These are phyloP conservation scores for Neofusicoccum kwambonambiense DNA, from an alignment of 2,329 filamentous ascomycete species.

Conservation along the genomic window DNA sequence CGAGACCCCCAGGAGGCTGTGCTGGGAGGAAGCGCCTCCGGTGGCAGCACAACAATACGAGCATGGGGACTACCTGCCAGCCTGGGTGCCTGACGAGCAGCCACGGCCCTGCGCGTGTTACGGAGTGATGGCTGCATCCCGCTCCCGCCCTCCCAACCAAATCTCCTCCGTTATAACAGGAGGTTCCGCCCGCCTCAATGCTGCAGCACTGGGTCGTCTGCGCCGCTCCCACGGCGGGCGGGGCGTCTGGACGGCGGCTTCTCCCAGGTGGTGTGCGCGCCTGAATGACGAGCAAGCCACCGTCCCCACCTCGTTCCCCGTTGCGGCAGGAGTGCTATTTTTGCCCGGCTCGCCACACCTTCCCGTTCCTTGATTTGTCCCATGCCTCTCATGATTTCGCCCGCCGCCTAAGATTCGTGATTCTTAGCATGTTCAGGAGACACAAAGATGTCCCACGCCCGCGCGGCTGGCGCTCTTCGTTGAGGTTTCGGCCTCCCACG, in stretches of 20 bases:
- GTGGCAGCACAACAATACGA: background rate
- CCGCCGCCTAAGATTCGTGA: background rate
- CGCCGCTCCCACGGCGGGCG: constrained; percentile 1
- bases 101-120: background rate
- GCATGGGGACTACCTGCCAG: background rate
- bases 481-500: background rate
- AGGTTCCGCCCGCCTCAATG: background rate
- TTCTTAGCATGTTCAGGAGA: background rate
- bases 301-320: background rate
- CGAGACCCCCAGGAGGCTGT: background rate
- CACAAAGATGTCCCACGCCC: too few species aligned
- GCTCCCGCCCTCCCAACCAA: constrained; percentile 6
- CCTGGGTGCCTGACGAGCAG: constrained; percentile 2
- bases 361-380: background rate
- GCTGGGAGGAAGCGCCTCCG: background rate
- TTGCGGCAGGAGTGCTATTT: background rate
- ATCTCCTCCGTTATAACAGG: constrained; percentile 14
- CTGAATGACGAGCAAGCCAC: constrained; percentile 11
- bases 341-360: constrained; percentile 3
- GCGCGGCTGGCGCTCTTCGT: background rate
- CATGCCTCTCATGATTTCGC: constrained; percentile 6
- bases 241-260: background rate
- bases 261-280: constrained; percentile 7
- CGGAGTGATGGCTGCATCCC: constrained; percentile 8
- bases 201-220: background rate